phyloP scores from a whole-genome alignment of 306 rosid species.

The Prosopis cineraria region DNA sequence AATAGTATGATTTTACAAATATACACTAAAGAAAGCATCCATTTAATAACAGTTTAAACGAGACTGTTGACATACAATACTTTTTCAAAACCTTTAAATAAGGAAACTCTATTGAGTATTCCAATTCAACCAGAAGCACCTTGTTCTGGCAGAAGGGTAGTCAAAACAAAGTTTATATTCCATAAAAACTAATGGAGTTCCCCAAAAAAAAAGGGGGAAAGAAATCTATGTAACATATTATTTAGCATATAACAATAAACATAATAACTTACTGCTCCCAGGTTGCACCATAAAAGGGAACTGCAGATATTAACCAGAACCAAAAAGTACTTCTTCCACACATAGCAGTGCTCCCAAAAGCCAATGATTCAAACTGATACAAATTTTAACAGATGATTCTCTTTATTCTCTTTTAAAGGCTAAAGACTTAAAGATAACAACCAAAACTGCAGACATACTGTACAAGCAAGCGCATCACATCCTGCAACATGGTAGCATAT shows the following conservation, averaged over 20 bases:
- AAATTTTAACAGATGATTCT: conserved; percentile 20
- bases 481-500: conserved; percentile 65
- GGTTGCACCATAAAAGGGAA: conserved; percentile 91
- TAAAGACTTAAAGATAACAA: conserved; percentile 25
- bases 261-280: conserved; percentile 92
- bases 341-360: conserved; percentile 96
- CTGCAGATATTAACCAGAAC: conserved; percentile 93
- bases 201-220: not conserved
- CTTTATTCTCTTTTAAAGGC: conserved; percentile 36
- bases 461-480: conserved; percentile 98
- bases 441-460: conserved; percentile 58
- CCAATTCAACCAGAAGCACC: conserved; percentile 26
- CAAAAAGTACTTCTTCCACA: conserved; percentile 87
- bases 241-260: conserved; percentile 16
- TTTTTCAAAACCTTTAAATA: conserved; percentile 18
- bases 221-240: not conserved
- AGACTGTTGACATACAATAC: not conserved
- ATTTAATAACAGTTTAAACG: not conserved
- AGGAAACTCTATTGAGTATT: not conserved
- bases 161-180: conserved; percentile 9
- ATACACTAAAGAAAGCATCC: not conserved
- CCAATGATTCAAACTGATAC: conserved; percentile 82
- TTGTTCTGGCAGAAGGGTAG: conserved; percentile 22
- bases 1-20: not conserved
- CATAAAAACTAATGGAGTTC: not conserved